Evolutionary conservation across 2,329 filamentous ascomycete genomes (phyloP).

Genomic region (Paraphoma chrysanthemicola): DNA sequence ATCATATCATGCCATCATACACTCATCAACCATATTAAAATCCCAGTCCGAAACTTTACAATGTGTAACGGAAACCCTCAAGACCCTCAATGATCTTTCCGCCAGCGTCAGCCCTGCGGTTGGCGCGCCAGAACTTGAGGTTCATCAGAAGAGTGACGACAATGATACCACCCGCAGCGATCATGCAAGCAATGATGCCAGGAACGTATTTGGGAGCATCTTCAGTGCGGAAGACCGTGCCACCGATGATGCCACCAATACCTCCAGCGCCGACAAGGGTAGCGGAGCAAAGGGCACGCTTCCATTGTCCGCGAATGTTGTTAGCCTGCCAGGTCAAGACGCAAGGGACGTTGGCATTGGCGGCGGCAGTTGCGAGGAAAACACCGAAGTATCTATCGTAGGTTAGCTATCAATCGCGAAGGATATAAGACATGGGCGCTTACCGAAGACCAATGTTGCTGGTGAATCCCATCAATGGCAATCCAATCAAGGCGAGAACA

Average conservation of each 20-base stretch:
- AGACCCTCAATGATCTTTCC: constrained; percentile 49
- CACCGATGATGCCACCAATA: constrained; percentile 79
- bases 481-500: constrained; percentile 69
- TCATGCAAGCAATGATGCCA: constrained; percentile 48
- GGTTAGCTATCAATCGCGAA: background rate
- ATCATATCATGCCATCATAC: background rate
- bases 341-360: constrained; percentile 77
- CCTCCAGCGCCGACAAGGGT: constrained; percentile 78
- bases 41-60: constrained; percentile 9
- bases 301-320: constrained; percentile 89
- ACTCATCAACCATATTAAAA: background rate
- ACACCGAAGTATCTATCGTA: constrained; percentile 60
- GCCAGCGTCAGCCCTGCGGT: constrained; percentile 47
- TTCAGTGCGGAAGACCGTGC: constrained; percentile 69
- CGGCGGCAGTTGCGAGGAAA: constrained; percentile 75
- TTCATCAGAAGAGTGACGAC: constrained; percentile 39
- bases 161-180: constrained; percentile 44
- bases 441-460: constrained; percentile 66
- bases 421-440: constrained; percentile 47
- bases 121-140: constrained; percentile 44
- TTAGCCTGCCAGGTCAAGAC: constrained; percentile 83
- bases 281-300: constrained; percentile 78
- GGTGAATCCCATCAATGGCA: constrained; percentile 75
- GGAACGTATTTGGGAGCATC: constrained; percentile 46
- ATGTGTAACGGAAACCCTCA: constrained; percentile 41